Base-by-base conservation (phyloP, 2,329 filamentous ascomycete genomes). In the Biscogniauxia sp. region DNA sequence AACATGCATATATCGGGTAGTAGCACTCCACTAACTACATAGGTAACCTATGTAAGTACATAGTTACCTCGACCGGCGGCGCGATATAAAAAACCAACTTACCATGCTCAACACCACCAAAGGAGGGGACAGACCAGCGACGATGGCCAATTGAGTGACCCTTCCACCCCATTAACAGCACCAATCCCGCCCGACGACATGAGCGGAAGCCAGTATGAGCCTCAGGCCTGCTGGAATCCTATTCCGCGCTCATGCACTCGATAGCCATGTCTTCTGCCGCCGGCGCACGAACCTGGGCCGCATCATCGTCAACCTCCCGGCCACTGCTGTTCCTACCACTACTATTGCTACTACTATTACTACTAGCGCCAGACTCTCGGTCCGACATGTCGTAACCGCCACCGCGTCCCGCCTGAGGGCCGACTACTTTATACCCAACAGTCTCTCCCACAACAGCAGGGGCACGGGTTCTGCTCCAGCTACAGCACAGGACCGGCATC, bases 151-250 rank as follows among this genome's bases (percentile, higher is more conserved):
- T 45, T 45, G 37, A 45, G 37, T n/a, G 11, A 45, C 15, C 37
- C 6, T 17, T 2, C 37, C 6, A 45, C 37, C 2, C 17, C 37
- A 45, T n/a, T 2, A 45, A 15, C 37, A 45, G 1, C 37, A n/a
- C 15, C 37, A 45, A 45, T n/a, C 15, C 37, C 4, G n/a, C 32
- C 37, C 54, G 66, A 62, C 67, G 68, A 69, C 61, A 73, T 72
- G 68, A 67, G 64, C 66, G 61, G 58, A 62, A 58, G 66, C 65
- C 71, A 73, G 64, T 68, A 74, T 74, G 72, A 72, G 68, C 70
- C 64, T 70, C 65, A 67, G 69, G 67, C 68, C 70, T 61, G 58
- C 69, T 63, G 68, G 65, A 64, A 69, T 67, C 60, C 60, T 70
- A 28, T 62, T 70, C 64, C 66, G 69, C 65, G 66, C 63, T 51